Evolutionary conservation across 2,329 filamentous ascomycete genomes (phyloP).

Genomic region (Penicillium sp.): DNA sequence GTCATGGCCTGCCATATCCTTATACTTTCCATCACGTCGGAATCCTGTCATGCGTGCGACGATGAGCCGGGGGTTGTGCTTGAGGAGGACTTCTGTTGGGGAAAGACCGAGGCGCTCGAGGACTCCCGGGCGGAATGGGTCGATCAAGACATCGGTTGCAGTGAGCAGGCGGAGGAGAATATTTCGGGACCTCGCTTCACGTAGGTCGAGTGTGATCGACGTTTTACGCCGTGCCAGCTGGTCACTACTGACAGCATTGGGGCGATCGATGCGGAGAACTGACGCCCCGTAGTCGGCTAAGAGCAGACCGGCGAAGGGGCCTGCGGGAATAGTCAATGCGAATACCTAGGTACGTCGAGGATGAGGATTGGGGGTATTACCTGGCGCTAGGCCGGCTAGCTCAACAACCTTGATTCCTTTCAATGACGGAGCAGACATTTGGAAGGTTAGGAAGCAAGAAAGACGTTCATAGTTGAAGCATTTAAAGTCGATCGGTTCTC

Average conservation of each 20-base stretch:
- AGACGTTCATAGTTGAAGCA: not conserved
- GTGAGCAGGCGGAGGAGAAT: constrained; percentile 63
- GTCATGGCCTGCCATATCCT: constrained; percentile 85
- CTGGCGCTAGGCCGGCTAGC: constrained; percentile 62
- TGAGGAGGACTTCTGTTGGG: constrained; percentile 60
- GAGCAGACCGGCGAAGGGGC: constrained; percentile 81
- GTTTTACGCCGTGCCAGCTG: constrained; percentile 74
- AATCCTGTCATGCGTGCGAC: constrained; percentile 88
- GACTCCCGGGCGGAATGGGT: constrained; percentile 88
- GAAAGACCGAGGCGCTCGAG: constrained; percentile 78
- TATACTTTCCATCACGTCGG: constrained; percentile 78
- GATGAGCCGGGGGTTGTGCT: constrained; percentile 68
- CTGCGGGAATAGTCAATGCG: constrained; percentile 42
- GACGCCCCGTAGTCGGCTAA: constrained; percentile 85
- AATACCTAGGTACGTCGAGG: not conserved
- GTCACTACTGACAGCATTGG: constrained; percentile 56
- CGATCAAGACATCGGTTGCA: constrained; percentile 73
- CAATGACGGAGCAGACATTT: constrained; percentile 43
- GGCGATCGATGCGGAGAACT: constrained; percentile 78
- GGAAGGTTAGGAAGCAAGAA: not conserved
- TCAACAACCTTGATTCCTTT: constrained; percentile 60
- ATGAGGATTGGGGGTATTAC: constrained; percentile 35
- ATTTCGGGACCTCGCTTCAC: constrained; percentile 57
- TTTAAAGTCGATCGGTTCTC: constrained; percentile 6
- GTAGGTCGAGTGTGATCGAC: constrained; percentile 76